Evolutionary conservation across 192 early-diverging fungal species (phyloP).

Genomic region (Ambispora gerdemannii): DNA sequence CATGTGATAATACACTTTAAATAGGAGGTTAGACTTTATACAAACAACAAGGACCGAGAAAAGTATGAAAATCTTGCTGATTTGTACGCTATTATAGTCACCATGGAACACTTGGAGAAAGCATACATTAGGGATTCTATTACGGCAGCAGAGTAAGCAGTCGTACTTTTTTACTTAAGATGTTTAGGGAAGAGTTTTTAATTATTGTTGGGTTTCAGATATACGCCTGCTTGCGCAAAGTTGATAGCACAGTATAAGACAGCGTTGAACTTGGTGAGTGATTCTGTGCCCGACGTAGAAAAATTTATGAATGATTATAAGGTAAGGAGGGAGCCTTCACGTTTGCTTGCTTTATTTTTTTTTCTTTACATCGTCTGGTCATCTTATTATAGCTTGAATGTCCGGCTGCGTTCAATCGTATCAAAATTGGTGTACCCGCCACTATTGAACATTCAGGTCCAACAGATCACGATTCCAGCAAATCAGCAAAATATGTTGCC

Average conservation of each 20-base stretch:
- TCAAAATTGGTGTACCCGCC: conserved; percentile 94
- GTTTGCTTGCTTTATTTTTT: not conserved
- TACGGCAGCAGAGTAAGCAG: conserved; percentile 67
- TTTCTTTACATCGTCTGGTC: not conserved
- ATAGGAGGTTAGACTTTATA: conserved; percentile 79
- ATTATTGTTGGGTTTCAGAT: conserved; percentile 44
- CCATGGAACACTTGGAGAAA: conserved; percentile 88
- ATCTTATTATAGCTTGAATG: conserved; percentile 60
- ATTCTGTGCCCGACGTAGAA: conserved; percentile 63
- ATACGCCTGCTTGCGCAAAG: conserved; percentile 85
- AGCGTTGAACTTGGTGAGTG: conserved; percentile 61
- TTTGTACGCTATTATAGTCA: conserved; percentile 86
- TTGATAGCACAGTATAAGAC: conserved; percentile 92
- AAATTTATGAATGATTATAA: conserved; percentile 80
- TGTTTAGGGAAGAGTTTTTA: not conserved
- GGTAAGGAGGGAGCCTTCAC: too few relatives aligned
- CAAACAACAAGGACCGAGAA: conserved; percentile 81
- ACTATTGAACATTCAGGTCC: conserved; percentile 87
- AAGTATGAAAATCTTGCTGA: conserved; percentile 90
- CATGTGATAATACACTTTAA: not conserved
- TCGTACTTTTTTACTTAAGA: not conserved
- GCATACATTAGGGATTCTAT: conserved; percentile 89
- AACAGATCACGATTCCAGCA: conserved; percentile 43
- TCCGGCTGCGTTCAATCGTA: conserved; percentile 78
- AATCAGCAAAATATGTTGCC: conserved; percentile 75